Conservation (phyloP, 2,329 filamentous ascomycete species). For the Paecilomyces fulvus region DNA sequence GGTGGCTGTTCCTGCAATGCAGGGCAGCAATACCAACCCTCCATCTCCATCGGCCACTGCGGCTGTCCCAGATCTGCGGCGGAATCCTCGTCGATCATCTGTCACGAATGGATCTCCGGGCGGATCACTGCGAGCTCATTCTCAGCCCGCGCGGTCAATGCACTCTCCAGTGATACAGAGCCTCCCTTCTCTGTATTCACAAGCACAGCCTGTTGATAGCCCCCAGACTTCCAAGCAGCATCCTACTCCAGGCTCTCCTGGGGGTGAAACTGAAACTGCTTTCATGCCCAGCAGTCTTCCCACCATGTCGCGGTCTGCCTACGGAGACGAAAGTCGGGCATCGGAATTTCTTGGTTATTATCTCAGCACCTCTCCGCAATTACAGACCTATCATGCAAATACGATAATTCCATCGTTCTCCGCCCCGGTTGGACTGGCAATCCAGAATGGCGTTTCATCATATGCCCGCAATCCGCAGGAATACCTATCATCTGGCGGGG, state of each 20-base stretch:
- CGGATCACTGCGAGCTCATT: slow-evolving; percentile 39
- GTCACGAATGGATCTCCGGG: slow-evolving; percentile 34
- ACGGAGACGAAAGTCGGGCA: slow-evolving; percentile 28
- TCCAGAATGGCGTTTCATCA: slow-evolving; percentile 32
- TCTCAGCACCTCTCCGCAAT: slow-evolving; percentile 34
- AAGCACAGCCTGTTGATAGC: slow-evolving; percentile 20
- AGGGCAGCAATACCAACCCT: slow-evolving; percentile 37
- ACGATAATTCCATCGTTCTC: slow-evolving; percentile 30
- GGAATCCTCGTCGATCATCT: slow-evolving; percentile 38
- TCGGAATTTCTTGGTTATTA: slow-evolving; percentile 42
- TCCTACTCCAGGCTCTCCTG: slow-evolving; percentile 24
- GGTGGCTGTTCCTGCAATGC: slow-evolving; percentile 25
- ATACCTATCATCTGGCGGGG: slow-evolving; percentile 18
- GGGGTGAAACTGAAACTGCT: slow-evolving; percentile 24
- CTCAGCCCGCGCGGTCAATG: slow-evolving; percentile 41
- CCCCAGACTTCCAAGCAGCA: slow-evolving; percentile 22
- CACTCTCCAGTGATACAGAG: slow-evolving; percentile 24
- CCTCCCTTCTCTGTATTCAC: slow-evolving; percentile 25
- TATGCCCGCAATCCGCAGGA: slow-evolving; percentile 24
- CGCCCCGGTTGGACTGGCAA: slow-evolving; percentile 28
- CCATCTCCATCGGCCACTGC: slow-evolving; percentile 35
- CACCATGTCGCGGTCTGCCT: slow-evolving; percentile 23
- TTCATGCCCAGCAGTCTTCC: slow-evolving; percentile 25
- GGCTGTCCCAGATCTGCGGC: slow-evolving; percentile 35
- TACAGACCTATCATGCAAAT: slow-evolving; percentile 33